Percentiles rank a stretch among this genome's conserved stretches.
Conservation (phyloP, 768 basidiomycete genomes). For the Phlegmacium glaucopus region DNA sequence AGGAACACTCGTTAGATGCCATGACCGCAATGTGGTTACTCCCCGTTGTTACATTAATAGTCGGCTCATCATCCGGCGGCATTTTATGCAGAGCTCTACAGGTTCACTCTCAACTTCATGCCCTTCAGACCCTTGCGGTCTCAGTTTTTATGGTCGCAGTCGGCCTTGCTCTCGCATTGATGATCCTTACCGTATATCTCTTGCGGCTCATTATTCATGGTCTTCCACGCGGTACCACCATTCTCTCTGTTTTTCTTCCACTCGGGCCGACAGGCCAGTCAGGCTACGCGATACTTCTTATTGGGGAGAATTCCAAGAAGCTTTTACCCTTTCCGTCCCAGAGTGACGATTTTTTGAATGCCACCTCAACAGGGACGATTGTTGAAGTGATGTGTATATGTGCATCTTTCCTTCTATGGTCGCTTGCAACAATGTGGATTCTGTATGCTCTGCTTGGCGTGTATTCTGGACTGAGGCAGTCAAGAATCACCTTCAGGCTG, state of each 20-base stretch:
- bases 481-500: conserved; percentile 47
- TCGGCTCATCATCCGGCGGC: conserved; percentile 66
- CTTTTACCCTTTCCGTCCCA: conserved; percentile 30
- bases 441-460: conserved; percentile 52
- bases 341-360: conserved; percentile 33
- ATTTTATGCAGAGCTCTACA: conserved; percentile 50
- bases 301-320: conserved; percentile 45
- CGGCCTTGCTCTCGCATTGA: conserved; percentile 57
- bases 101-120: conserved; percentile 40
- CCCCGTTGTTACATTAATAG: conserved; percentile 71
- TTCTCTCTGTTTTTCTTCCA: conserved; percentile 68
- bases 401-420: conserved; percentile 54
- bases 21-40: conserved; percentile 72
- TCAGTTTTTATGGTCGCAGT: conserved; percentile 54
- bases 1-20: conserved; percentile 49
- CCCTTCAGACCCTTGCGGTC: conserved; percentile 51
- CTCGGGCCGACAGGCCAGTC: conserved; percentile 72
- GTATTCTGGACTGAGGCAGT: conserved; percentile 35
- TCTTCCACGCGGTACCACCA: conserved; percentile 40
- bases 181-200: conserved; percentile 66
- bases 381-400: conserved; percentile 47
- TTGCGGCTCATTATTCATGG: conserved; percentile 56
- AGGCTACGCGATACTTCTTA: conserved; percentile 51
- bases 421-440: conserved; percentile 61
- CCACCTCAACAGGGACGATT: conserved; percentile 25